Base-by-base conservation (phyloP, 1,139 yeast species). In the Diutina mesorugosa region DNA sequence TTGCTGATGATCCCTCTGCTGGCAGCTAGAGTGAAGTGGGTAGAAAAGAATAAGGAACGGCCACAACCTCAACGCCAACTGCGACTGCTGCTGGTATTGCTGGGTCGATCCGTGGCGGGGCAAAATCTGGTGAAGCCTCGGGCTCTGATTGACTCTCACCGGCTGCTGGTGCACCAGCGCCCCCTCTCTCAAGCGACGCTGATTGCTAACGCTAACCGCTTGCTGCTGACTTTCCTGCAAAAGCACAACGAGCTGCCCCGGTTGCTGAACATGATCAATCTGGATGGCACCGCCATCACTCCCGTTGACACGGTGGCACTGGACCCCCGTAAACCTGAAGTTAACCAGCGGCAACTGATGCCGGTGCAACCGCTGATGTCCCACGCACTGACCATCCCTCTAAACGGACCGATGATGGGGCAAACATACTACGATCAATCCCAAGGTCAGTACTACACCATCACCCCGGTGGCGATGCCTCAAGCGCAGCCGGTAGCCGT, bases 1-100 rank as follows among this genome's bases (percentile, higher is more conserved):
- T 74, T 90, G 64, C 87, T 90, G 8, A 70, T 74, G 46, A 72
- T 85, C 62, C 74, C 83, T 18, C 77, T 79, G 5, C 85, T 89
- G 3, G 68, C 78, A 8, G 73, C 83, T 12, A 72, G 90, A 61
- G 69, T 68, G 6, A 61, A 66, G 41, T 65, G 60, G 56, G 60
- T 67, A 60, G 60, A 58, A 56, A 66, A 67, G 59, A 60, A 55
- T 10, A n/a, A 28, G 41, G 45, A 32, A 30, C n/a, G 14, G 21
- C 29, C 35, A 4, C 29, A 47, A 21, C 51, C 38, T 1, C 51
- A 47, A 29, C 51, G 51, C n/a, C 26, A 12, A 32, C 53, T 50
- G 53, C 35, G 53, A 12, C n/a, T 32, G 32, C 32, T 9, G 53
- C 53, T 50, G 53, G 32, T 50, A 6, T 32, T 50, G 14, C 53